A percentile compares a stretch with the other conserved stretches of the same genome.
Conservation (phyloP, 2,329 filamentous ascomycete species). For the Beauveria asiatica region DNA sequence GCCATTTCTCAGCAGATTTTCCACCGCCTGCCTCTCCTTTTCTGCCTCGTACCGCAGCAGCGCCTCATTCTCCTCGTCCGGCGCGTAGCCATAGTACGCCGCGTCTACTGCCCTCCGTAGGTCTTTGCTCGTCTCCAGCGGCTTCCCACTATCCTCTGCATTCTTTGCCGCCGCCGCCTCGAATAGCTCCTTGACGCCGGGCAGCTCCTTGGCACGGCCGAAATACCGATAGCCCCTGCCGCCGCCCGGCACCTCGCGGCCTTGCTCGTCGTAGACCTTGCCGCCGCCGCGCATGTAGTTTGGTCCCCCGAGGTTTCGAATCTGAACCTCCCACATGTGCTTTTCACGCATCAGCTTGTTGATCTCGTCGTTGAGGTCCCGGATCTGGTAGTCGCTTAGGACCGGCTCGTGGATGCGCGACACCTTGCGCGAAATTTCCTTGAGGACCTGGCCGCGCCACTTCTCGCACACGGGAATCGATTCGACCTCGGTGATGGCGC, state of each 20-base stretch:
- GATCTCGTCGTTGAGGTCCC: constrained; percentile 97
- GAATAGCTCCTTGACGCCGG: constrained; percentile 93
- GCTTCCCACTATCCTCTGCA: constrained; percentile 44
- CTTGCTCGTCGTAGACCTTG: constrained; percentile 65
- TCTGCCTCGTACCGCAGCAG: constrained; percentile 71
- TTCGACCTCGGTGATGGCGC: constrained; percentile 79
- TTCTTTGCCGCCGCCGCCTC: constrained; percentile 60
- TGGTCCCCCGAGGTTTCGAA: constrained; percentile 87
- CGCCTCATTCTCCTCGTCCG: constrained; percentile 81
- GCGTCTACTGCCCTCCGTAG: constrained; percentile 75
- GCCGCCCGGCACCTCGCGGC: constrained; percentile 61
- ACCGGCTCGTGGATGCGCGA: constrained; percentile 87
- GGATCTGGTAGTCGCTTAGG: constrained; percentile 93
- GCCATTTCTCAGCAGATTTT: constrained; percentile 54
- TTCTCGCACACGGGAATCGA: constrained; percentile 85
- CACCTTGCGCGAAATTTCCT: constrained; percentile 95
- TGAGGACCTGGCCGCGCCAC: constrained; percentile 95
- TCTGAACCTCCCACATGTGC: constrained; percentile 97
- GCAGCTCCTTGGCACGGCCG: constrained; percentile 78
- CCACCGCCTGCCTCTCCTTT: constrained; percentile 75
- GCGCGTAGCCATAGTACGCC: constrained; percentile 89
- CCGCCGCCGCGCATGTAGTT: constrained; percentile 82
- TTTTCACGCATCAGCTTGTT: constrained; percentile 99
- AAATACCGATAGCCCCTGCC: constrained; percentile 94
- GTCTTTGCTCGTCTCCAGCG: constrained; percentile 59